These are phyloP conservation scores for Metschnikowia chrysomelidarum DNA, from an alignment of 805 yeast species.

Conservation along the genomic window DNA sequence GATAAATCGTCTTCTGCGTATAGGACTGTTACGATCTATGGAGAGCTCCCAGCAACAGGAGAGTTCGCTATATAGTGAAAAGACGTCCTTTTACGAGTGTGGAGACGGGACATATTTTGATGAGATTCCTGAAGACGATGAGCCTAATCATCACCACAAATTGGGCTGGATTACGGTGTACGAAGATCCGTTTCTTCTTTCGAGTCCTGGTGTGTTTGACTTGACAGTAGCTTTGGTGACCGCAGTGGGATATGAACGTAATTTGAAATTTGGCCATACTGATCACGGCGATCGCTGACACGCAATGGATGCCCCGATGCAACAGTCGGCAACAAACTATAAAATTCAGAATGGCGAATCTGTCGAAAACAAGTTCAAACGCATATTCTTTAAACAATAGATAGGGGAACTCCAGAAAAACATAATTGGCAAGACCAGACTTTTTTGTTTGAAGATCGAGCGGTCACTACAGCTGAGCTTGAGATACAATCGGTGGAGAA, in stretches of 20 bases:
- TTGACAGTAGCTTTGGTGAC: constrained; percentile 51
- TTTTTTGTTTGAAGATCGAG: too few species aligned
- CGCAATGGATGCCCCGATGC: too few species aligned
- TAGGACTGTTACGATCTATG: not conserved
- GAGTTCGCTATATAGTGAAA: constrained; percentile 17
- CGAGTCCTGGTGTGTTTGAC: constrained; percentile 48
- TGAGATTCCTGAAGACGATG: constrained; percentile 53
- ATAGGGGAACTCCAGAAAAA: too few species aligned
- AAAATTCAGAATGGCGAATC: too few species aligned
- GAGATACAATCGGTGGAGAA: too few species aligned
- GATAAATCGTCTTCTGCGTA: constrained; percentile 25
- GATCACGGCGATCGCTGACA: too few species aligned
- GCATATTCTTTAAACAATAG: too few species aligned
- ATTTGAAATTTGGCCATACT: constrained; percentile 2
- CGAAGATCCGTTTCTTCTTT: constrained; percentile 34
- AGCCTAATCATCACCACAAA: constrained; percentile 53
- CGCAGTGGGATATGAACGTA: constrained; percentile 46
- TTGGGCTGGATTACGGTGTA: constrained; percentile 66
- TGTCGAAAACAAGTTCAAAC: too few species aligned
- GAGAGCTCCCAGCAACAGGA: constrained; percentile 2
- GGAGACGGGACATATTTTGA: constrained; percentile 54
- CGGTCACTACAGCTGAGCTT: too few species aligned
- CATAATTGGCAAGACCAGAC: too few species aligned
- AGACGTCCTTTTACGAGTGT: constrained; percentile 37
- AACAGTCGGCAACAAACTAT: too few species aligned